phyloP scores from a whole-genome alignment of 768 basidiomycete genomes.

The Russula vinacea region DNA sequence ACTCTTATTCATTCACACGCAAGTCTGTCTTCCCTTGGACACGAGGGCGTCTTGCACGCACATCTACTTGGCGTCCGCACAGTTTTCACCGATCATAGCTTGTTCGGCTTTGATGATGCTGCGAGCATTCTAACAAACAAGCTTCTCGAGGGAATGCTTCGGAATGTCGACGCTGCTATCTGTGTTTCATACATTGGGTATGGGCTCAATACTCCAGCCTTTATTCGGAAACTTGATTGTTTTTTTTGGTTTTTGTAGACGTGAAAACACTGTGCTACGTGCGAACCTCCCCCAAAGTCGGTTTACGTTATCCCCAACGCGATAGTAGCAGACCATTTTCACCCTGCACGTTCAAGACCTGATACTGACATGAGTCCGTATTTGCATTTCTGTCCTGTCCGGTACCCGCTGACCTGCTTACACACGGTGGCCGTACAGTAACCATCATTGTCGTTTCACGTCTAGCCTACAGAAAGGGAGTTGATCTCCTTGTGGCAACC shows the following conservation, averaged over 20 bases:
- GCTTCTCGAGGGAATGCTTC: constrained; percentile 77
- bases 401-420: constrained; percentile 2
- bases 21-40: constrained; percentile 82
- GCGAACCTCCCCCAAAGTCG: constrained; percentile 60
- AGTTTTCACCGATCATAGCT: constrained; percentile 94
- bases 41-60: constrained; percentile 89
- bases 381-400: neutral
- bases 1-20: constrained; percentile 91
- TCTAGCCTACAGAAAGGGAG: constrained; percentile 91
- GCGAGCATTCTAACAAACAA: constrained; percentile 98
- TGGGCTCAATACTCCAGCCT: constrained; percentile 30
- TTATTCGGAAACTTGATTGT: neutral
- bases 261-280: constrained; percentile 95
- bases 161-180: constrained; percentile 90
- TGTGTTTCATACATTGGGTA: constrained; percentile 97
- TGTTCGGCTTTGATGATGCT: constrained; percentile 96
- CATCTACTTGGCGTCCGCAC: constrained; percentile 84
- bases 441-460: constrained; percentile 90
- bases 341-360: constrained; percentile 50
- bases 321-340: constrained; percentile 81
- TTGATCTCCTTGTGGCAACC: constrained; percentile 90
- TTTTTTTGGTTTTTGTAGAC: constrained; percentile 47
- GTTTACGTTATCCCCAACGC: constrained; percentile 96
- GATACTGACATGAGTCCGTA: constrained; percentile 56
- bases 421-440: constrained; percentile 46